These are phyloP conservation scores for Cadophora sp. DNA, from an alignment of 2,329 filamentous ascomycete genomes.

Conservation along the genomic window DNA sequence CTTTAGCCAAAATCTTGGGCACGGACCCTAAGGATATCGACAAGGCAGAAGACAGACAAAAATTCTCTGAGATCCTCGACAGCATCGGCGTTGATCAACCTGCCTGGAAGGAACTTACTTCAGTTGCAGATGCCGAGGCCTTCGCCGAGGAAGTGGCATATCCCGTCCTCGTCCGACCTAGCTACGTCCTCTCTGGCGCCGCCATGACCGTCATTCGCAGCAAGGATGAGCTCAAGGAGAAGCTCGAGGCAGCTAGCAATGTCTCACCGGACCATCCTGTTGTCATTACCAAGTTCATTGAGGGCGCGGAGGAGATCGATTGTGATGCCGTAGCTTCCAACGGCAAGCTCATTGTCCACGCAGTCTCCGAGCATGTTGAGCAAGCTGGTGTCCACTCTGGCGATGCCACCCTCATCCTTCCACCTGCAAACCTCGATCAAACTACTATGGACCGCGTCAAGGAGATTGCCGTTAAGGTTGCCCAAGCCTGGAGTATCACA, in stretches of 20 bases:
- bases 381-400: constrained; percentile 98
- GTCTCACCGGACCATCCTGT: constrained; percentile 97
- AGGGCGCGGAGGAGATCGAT: constrained; percentile 95
- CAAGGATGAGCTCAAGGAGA: constrained; percentile 89
- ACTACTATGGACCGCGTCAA: constrained; percentile 85
- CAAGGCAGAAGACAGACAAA: constrained; percentile 96
- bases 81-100: constrained; percentile 97
- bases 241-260: constrained; percentile 86
- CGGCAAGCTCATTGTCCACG: constrained; percentile 88
- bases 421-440: constrained; percentile 80
- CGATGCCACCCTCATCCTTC: constrained; percentile 92
- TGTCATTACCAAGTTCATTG: constrained; percentile 98
- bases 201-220: constrained; percentile 97
- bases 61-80: constrained; percentile 97
- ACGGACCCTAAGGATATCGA: constrained; percentile 95
- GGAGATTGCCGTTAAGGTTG: constrained; percentile 95
- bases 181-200: constrained; percentile 94
- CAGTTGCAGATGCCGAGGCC: constrained; percentile 82
- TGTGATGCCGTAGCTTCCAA: constrained; percentile 90
- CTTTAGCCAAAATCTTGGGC: constrained; percentile 67
- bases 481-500: constrained; percentile 82
- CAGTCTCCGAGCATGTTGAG: constrained; percentile 94
- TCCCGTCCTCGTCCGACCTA: constrained; percentile 92
- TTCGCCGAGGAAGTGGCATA: constrained; percentile 89
- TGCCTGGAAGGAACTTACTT: constrained; percentile 96